Evolutionary conservation across 2,329 filamentous ascomycete genomes (phyloP).

Genomic region (Aspergillus amoenus): DNA sequence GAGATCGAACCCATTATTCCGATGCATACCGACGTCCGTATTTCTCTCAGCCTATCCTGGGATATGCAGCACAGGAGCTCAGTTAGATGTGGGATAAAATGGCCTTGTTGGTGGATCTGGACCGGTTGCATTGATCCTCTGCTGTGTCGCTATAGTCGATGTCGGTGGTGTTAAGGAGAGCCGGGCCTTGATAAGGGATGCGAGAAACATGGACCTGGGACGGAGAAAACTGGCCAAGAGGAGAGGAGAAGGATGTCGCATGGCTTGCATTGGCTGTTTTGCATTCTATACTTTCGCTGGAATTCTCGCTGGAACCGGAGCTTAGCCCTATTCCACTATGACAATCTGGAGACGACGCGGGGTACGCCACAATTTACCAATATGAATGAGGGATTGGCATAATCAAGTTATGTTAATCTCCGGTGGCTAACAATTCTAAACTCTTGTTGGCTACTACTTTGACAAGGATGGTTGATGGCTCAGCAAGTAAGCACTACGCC

Average conservation of each 20-base stretch:
- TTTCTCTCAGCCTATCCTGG: background rate
- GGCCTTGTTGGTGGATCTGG: background rate
- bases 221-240: background rate
- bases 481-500: constrained; percentile 1
- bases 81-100: background rate
- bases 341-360: background rate
- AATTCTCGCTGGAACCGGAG: background rate
- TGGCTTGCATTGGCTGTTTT: background rate
- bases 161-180: background rate
- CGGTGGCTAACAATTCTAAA: background rate
- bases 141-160: background rate
- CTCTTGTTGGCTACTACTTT: background rate
- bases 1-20: background rate
- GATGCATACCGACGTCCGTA: background rate
- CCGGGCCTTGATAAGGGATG: background rate
- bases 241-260: background rate
- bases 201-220: background rate
- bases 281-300: background rate
- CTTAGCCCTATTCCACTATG: background rate
- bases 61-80: background rate
- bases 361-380: background rate
- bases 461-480: background rate
- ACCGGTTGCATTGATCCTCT: background rate
- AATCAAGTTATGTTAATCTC: background rate
- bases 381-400: too few species aligned